A percentile compares a stretch with the other conserved stretches of the same genome.
Conservation (phyloP, 805 yeast genomes). For the Ogataea corticis region DNA sequence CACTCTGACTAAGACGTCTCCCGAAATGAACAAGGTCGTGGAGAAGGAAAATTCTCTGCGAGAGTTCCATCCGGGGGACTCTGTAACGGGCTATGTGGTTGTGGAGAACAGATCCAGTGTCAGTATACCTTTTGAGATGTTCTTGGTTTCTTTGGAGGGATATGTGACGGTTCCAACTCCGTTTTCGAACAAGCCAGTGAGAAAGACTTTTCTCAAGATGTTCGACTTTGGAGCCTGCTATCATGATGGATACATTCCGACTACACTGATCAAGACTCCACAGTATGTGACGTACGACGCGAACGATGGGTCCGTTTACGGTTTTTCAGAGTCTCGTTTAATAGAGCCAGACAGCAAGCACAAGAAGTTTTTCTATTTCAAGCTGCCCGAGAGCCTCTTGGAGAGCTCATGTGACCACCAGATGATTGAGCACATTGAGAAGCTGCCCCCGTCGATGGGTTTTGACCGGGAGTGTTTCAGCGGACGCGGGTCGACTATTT, state of each 20-base stretch:
- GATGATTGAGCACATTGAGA: slow-evolving; percentile 32
- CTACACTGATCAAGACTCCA: slow-evolving; percentile 24
- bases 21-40: slow-evolving; percentile 26
- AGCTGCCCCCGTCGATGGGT: slow-evolving; percentile 43
- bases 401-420: slow-evolving; percentile 51
- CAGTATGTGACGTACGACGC: slow-evolving; percentile 15
- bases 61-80: slow-evolving; percentile 67
- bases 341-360: slow-evolving; percentile 49
- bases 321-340: slow-evolving; percentile 42
- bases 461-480: slow-evolving; percentile 31
- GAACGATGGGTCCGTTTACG: slow-evolving; percentile 31
- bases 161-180: slow-evolving; percentile 26
- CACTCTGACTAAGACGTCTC: slow-evolving; percentile 44
- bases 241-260: slow-evolving; percentile 39
- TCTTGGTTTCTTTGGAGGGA: slow-evolving; percentile 57
- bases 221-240: slow-evolving; percentile 50
- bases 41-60: slow-evolving; percentile 36
- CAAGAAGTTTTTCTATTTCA: slow-evolving; percentile 58
- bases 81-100: slow-evolving; percentile 53
- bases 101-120: slow-evolving; percentile 40
- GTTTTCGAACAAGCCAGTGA: slow-evolving; percentile 6
- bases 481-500: slow-evolving; percentile 27
- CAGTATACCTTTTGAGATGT: slow-evolving; percentile 56
- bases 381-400: slow-evolving; percentile 50
- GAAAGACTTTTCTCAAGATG: slow-evolving; percentile 45